Evolutionary conservation across 23 red algal species (phyloP).

Genomic region (Gracilaria vermiculophylla): DNA sequence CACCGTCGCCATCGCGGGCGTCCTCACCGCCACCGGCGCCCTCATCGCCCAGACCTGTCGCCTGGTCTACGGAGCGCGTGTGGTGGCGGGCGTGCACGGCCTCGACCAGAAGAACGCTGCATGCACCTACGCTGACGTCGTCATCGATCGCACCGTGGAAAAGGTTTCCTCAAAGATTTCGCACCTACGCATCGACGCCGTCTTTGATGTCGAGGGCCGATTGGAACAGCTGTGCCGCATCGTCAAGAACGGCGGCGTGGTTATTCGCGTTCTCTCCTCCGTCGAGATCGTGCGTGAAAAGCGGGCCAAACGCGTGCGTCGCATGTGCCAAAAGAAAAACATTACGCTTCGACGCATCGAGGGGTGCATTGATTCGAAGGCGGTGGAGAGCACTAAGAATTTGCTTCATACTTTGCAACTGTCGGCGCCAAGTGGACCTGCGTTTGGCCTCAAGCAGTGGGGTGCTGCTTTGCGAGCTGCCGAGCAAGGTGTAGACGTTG

Average conservation of each 20-base stretch:
- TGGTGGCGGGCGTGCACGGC: not conserved
- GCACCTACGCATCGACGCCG: not conserved
- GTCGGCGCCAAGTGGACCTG: not conserved
- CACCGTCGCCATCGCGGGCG: not conserved
- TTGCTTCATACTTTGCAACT: not conserved
- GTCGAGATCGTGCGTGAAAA: not conserved
- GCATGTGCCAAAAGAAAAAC: not conserved
- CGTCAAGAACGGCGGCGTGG: not conserved
- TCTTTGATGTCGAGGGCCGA: not conserved
- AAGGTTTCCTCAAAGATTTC: not conserved
- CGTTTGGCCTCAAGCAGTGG: slow-evolving; percentile 18
- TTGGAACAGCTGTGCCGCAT: not conserved
- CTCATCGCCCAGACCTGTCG: slow-evolving; percentile 8
- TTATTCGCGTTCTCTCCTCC: not conserved
- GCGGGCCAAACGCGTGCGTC: not conserved
- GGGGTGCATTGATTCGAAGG: not conserved
- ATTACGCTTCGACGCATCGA: not conserved
- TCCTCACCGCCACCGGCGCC: not conserved
- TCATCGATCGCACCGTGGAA: not conserved
- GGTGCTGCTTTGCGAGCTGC: not conserved
- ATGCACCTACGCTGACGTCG: not conserved
- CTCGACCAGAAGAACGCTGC: not conserved
- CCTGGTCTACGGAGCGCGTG: not conserved
- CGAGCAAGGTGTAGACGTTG: slow-evolving; percentile 6
- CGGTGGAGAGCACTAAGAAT: not conserved